These are phyloP conservation scores for Anethum foeniculum DNA, from an alignment of 140 eudicot genomes.

Conservation along the genomic window DNA sequence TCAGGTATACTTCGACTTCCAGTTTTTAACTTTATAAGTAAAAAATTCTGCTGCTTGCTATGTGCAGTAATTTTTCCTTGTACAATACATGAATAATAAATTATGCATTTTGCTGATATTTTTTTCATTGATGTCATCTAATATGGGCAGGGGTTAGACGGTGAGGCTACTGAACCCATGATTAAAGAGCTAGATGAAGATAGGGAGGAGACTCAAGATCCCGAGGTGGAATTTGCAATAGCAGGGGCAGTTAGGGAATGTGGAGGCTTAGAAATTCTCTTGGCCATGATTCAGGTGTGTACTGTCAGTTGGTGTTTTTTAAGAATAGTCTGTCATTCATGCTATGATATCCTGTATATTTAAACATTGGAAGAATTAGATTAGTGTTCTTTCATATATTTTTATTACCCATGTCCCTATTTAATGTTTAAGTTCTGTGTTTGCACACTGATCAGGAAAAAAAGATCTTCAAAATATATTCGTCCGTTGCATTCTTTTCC, in stretches of 20 bases:
- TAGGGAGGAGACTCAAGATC: constrained; percentile 97
- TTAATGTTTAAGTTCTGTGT: neutral
- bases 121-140: constrained; percentile 7
- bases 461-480: neutral
- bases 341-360: neutral
- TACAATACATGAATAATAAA: neutral
- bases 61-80: too few species aligned
- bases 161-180: constrained; percentile 99
- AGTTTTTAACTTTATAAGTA: neutral
- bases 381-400: neutral
- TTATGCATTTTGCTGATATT: constrained; percentile 14
- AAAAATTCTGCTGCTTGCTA: neutral
- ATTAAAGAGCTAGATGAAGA: constrained; percentile 97
- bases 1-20: constrained; percentile 48
- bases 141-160: constrained; percentile 78
- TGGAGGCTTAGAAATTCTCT: constrained; percentile 84
- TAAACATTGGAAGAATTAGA: neutral
- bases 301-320: neutral
- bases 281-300: constrained; percentile 83
- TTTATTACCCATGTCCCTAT: neutral
- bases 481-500: neutral
- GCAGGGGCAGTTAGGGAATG: constrained; percentile 99
- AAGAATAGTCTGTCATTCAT: neutral
- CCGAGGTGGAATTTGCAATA: constrained; percentile 96
- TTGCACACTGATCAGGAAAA: neutral